Conservation (phyloP, 176 grass and related monocot species). For the Avena atlantica region DNA sequence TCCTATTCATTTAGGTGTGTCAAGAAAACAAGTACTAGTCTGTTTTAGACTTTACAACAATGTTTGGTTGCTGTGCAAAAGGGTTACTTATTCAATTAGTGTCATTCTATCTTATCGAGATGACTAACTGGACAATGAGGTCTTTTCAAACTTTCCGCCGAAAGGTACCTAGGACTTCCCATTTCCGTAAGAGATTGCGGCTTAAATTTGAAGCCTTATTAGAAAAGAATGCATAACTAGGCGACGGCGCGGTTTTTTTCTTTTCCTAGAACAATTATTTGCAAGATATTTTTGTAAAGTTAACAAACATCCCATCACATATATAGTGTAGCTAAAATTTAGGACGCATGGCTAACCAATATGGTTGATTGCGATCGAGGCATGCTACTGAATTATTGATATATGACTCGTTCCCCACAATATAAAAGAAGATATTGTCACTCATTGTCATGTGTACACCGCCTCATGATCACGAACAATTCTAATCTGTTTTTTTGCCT, state of each 20-base stretch:
- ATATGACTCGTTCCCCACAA: too few species aligned
- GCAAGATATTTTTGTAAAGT: neutral
- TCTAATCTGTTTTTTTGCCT: too few species aligned
- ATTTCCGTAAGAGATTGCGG: neutral
- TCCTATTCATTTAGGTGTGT: neutral
- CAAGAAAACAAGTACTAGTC: neutral
- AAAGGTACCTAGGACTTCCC: neutral
- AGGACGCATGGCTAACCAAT: neutral
- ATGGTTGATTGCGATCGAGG: neutral
- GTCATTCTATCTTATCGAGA: neutral
- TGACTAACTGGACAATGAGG: neutral
- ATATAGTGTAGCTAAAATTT: constrained; percentile 1
- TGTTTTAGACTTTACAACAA: too few species aligned
- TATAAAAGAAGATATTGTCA: neutral
- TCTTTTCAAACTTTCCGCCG: neutral
- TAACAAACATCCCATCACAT: neutral
- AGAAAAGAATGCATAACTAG: neutral
- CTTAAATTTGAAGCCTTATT: neutral
- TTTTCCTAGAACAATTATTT: neutral
- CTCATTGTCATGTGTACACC: neutral
- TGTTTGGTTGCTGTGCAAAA: neutral
- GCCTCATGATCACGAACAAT: too few species aligned
- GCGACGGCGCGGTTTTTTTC: too few species aligned
- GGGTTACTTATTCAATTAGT: neutral
- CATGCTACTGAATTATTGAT: neutral